These are phyloP conservation scores for Byssochlamys sp. DNA, from an alignment of 2,329 filamentous ascomycete species.

Conservation along the genomic window DNA sequence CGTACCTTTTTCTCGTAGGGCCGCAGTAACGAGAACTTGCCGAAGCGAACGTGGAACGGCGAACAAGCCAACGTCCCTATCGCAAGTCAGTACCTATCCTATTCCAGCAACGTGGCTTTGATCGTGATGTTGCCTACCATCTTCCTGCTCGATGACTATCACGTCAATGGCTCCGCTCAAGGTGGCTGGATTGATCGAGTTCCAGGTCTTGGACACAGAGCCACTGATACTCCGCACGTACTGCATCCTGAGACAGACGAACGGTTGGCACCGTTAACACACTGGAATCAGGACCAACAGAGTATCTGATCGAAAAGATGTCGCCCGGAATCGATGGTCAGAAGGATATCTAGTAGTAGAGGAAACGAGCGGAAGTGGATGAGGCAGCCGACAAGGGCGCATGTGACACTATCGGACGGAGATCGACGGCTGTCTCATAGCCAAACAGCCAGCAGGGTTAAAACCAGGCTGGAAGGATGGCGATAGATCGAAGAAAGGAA, in stretches of 20 bases:
- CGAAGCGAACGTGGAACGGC: conserved; percentile 96
- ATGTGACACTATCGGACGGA: not conserved
- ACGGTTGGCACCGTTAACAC: conserved; percentile 3
- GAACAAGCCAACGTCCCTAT: conserved; percentile 69
- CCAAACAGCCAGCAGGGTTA: not conserved
- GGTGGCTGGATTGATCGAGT: conserved; percentile 96
- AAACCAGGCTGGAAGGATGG: not conserved
- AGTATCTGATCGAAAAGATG: not conserved
- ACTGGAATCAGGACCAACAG: not conserved
- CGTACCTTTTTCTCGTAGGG: conserved; percentile 84
- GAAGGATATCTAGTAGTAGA: not conserved
- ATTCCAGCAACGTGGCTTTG: not conserved
- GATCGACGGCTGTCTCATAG: not conserved
- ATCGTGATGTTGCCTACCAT: conserved; percentile 52
- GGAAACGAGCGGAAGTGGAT: not conserved
- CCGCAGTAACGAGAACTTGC: conserved; percentile 90
- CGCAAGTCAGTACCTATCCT: conserved; percentile 6
- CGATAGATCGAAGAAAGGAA: not conserved
- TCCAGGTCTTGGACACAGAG: conserved; percentile 97
- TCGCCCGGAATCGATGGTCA: not conserved
- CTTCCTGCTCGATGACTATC: conserved; percentile 92
- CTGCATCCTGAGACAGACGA: conserved; percentile 57
- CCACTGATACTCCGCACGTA: conserved; percentile 94
- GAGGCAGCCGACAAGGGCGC: not conserved
- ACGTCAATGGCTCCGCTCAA: conserved; percentile 97